Percentiles rank a stretch among this genome's conserved stretches.
Conservation (phyloP, 306 rosid species). For the Cucurbita pepo region DNA sequence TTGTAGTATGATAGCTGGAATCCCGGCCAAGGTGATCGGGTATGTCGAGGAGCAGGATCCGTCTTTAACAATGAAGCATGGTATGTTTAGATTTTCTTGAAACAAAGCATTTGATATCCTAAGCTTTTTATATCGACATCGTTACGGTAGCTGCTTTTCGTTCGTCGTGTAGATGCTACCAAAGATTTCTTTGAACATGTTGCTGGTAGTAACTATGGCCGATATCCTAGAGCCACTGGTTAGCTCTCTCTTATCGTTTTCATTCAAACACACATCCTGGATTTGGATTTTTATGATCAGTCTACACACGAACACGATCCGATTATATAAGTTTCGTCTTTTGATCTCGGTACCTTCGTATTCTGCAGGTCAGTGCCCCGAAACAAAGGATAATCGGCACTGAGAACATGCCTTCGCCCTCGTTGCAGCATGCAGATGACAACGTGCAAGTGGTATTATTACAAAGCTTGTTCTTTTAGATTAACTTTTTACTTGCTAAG, state of each 20-base stretch:
- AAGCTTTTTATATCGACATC: background rate
- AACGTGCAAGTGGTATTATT: background rate
- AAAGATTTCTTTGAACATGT: slow-evolving; percentile 46
- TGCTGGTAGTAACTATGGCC: slow-evolving; percentile 23
- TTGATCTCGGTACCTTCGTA: background rate
- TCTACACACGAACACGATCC: background rate
- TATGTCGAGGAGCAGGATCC: slow-evolving; percentile 48
- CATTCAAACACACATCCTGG: background rate
- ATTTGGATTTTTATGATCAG: background rate
- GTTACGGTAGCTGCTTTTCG: background rate
- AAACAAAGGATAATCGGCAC: background rate
- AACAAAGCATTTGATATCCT: background rate
- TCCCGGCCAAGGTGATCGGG: slow-evolving; percentile 68
- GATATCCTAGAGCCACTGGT: slow-evolving; percentile 40
- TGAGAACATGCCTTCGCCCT: background rate
- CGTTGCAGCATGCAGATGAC: background rate
- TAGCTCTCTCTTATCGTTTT: slow-evolving; percentile 5
- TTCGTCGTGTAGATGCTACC: slow-evolving; percentile 54
- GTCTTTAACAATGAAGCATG: slow-evolving; percentile 91
- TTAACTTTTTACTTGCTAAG: background rate
- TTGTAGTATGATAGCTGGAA: slow-evolving; percentile 77
- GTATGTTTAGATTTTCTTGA: slow-evolving; percentile 26
- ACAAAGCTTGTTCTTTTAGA: background rate
- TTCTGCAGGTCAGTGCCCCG: background rate
- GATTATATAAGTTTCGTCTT: background rate